These are phyloP conservation scores for Collybia nuda DNA, from an alignment of 768 basidiomycete species.

Conservation along the genomic window DNA sequence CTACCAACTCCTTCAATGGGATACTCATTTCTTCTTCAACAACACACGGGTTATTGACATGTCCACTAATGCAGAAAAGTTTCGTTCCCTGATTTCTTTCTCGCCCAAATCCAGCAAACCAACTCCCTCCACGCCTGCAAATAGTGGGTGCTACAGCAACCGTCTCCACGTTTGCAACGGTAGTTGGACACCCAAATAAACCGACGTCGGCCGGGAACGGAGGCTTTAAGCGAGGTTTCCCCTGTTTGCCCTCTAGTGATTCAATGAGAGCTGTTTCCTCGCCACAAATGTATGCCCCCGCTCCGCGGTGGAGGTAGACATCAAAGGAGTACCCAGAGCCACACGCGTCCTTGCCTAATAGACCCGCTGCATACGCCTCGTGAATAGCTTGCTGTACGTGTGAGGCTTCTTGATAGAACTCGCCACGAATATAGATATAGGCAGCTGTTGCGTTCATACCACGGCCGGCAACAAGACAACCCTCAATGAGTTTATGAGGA, in stretches of 20 bases:
- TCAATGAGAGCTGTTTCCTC: constrained; percentile 99
- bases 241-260: constrained; percentile 96
- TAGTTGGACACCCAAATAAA: constrained; percentile 94
- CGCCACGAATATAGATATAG: constrained; percentile 99
- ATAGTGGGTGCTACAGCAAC: constrained; percentile 98
- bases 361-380: constrained; percentile 89
- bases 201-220: constrained; percentile 99
- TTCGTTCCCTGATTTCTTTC: constrained; percentile 97
- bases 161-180: constrained; percentile 98
- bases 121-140: constrained; percentile 80
- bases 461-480: constrained; percentile 95
- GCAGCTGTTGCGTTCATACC: constrained; percentile 97
- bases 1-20: constrained; percentile 87
- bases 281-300: constrained; percentile 98
- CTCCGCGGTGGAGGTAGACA: constrained; percentile 97
- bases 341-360: constrained; percentile 89
- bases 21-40: constrained; percentile 99
- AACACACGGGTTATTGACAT: constrained; percentile 97
- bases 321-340: constrained; percentile 94
- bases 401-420: constrained; percentile 93
- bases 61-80: constrained; percentile 93
- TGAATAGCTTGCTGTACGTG: constrained; percentile 95
- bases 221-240: constrained; percentile 96
- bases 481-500: constrained; percentile 97
- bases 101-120: constrained; percentile 93